Evolutionary conservation across 2,329 filamentous ascomycete species (phyloP), one percentile per base, ranked within the genome.

Genomic region (Calonectria hawksworthii): DNA sequence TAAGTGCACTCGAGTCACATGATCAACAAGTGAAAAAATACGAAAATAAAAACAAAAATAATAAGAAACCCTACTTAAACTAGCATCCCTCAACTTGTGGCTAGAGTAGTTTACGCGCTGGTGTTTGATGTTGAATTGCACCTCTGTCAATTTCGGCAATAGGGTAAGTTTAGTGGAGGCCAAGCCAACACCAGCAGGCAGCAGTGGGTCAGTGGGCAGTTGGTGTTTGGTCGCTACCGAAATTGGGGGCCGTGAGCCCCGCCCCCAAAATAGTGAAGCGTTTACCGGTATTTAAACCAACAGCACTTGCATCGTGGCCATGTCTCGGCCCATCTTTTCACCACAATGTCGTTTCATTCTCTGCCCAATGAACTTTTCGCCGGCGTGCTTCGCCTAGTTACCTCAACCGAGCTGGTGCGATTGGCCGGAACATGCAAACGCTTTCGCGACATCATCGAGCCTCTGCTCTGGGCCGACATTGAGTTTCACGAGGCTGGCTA

Each of bases 391-490:
- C 3, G 21, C n/a, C 34, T 28, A 7, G n/a, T 64, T 28, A n/a
- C 59, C 6, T 2, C 36, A n/a, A 13, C 21, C 14, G 36, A 64
- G 4, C 38, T 64, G 4, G 26, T 16, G 3, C 36, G 32, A n/a
- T 44, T 64, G 23, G 23, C 14, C 10, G 9, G 21, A 23, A 72
- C 70, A 6, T 79, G 61, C 5, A 80, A 63, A 1, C 32, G 21
- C 9, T 26, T 80, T 23, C 70, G 59, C 4, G 5, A 28, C 1
- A 23, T 74, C 4, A 26, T 32, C 5, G 70, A 51, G 28, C 70
- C 78, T 2, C 65, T 70, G 3, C 23, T 80, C 10, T 80, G 78
- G 78, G 50, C 44, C 28, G 54, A 77, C 3, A 68, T 80, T 51
- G 78, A 80, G 23, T 36, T 76, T 9, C 78, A 80, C 2, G 6